phyloP scores from a whole-genome alignment of 1,284 basidiomycete species.

The Inonotus obliquus region DNA sequence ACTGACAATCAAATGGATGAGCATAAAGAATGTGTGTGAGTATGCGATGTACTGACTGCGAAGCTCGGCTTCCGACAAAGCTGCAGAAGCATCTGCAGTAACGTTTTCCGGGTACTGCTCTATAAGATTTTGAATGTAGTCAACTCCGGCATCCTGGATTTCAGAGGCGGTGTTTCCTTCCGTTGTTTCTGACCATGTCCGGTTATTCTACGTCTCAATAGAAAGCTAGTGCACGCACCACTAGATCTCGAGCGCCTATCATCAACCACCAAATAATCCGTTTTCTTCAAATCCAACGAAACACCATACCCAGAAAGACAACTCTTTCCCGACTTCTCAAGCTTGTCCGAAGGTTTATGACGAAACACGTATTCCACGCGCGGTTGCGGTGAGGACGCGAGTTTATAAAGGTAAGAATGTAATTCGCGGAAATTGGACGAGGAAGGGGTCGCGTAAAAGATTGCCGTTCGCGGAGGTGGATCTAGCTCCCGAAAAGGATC shows the following conservation, averaged over 20 bases:
- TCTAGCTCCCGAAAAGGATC: constrained; percentile 36
- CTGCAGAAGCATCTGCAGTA: constrained; percentile 45
- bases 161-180: constrained; percentile 23
- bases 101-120: constrained; percentile 51
- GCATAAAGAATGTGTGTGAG: not conserved
- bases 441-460: constrained; percentile 66
- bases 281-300: constrained; percentile 91
- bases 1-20: constrained; percentile 32
- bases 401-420: constrained; percentile 55
- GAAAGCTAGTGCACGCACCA: constrained; percentile 17
- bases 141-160: constrained; percentile 28
- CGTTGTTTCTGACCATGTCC: constrained; percentile 16
- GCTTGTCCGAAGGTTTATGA: constrained; percentile 45
- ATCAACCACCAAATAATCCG: constrained; percentile 92
- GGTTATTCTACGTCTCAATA: not conserved
- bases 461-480: constrained; percentile 51
- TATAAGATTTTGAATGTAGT: constrained; percentile 47
- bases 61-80: constrained; percentile 64
- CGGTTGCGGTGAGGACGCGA: constrained; percentile 41
- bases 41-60: constrained; percentile 33
- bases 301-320: constrained; percentile 88
- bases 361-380: constrained; percentile 73
- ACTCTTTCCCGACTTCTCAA: constrained; percentile 27
- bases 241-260: constrained; percentile 51
- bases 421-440: constrained; percentile 62